Base-by-base conservation (phyloP, 495 filamentous ascomycete species). In the Penicillium arizonense region DNA sequence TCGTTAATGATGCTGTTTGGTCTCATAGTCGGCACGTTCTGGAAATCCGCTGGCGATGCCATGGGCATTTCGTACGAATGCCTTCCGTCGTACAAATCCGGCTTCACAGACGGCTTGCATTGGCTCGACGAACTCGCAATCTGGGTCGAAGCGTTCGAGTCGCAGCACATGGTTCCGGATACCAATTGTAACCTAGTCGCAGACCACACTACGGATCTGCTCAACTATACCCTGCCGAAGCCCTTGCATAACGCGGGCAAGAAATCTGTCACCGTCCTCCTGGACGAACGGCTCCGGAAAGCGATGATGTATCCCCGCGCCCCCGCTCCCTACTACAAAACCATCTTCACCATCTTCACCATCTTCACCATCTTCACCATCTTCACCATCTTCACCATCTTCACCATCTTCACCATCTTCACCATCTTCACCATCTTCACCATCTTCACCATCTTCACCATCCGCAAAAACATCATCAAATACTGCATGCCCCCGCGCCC, bases 91-190 rank as follows among this genome's bases (percentile, higher is more conserved):
- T 55, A 14, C 69, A 80, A 57, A 23, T 61, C 21, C 0, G 64
- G 65, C 1, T 83, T 77, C 77, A 54, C 21, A 2, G 78, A 84
- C 57, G 81, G 80, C 3, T 53, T 77, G 49, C 72, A 81, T 14
- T 84, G 78, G 63, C 63, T 72, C 5, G 72, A 82, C 5, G 78
- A 83, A 39, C 47, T 82, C 35, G 56, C 58, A 3, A 63, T 61
- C 24, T 84, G 80, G 81, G 69, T 71, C 2, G 53, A 65, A 43
- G 39, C 41, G 11, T 84, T 82, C 56, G 78, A 82, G 57, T 63
- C 20, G 3, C 5, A 28, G 21, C 10, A 44, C 24, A 44, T 44
- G 42, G 21, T 44, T 13, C 42, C 42, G 5, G 42, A 44, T 44
- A 6, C 24, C 6, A 44, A 28, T 5, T 8, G 13, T 14, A 5